Evolutionary conservation across 164 flowering plant genomes (phyloP).

Genomic region (Euptelea pleiosperma): DNA sequence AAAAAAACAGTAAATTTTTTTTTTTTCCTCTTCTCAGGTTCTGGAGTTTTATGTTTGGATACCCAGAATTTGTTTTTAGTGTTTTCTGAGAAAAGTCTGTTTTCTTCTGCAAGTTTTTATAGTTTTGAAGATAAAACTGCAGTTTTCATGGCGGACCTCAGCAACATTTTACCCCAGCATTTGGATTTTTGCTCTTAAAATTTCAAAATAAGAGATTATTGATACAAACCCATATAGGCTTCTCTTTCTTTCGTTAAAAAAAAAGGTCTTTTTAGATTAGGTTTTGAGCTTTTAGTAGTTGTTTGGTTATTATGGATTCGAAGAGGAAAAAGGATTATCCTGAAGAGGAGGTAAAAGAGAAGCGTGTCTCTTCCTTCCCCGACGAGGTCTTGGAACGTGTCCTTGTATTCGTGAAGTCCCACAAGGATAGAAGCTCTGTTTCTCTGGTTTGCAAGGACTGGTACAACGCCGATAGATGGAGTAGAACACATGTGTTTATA

Average conservation of each 20-base stretch:
- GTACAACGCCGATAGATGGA: slow-evolving; percentile 67
- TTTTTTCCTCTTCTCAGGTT: no score
- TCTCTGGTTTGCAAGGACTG: slow-evolving; percentile 63
- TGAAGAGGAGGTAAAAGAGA: slow-evolving; percentile 9
- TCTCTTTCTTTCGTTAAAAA: no score
- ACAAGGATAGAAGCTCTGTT: slow-evolving; percentile 58
- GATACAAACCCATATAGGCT: no score
- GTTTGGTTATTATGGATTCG: slow-evolving; percentile 9
- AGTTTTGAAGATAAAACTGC: background rate
- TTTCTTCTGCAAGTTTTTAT: background rate
- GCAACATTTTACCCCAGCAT: background rate
- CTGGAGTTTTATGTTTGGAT: no score
- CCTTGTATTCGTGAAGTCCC: slow-evolving; percentile 38
- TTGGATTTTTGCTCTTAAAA: slow-evolving; percentile 2
- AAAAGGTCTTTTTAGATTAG: background rate
- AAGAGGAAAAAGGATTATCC: slow-evolving; percentile 15
- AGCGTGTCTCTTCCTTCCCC: slow-evolving; percentile 34
- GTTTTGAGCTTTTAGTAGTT: background rate
- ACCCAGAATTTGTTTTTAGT: background rate
- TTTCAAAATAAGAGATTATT: no score
- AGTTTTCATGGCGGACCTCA: slow-evolving; percentile 1
- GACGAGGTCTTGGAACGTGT: slow-evolving; percentile 64
- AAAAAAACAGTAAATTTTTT: no score
- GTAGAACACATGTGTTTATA: slow-evolving; percentile 43
- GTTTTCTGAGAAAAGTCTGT: background rate